phyloP scores from a whole-genome alignment of 495 filamentous ascomycete genomes.

The Penicillium taxi region DNA sequence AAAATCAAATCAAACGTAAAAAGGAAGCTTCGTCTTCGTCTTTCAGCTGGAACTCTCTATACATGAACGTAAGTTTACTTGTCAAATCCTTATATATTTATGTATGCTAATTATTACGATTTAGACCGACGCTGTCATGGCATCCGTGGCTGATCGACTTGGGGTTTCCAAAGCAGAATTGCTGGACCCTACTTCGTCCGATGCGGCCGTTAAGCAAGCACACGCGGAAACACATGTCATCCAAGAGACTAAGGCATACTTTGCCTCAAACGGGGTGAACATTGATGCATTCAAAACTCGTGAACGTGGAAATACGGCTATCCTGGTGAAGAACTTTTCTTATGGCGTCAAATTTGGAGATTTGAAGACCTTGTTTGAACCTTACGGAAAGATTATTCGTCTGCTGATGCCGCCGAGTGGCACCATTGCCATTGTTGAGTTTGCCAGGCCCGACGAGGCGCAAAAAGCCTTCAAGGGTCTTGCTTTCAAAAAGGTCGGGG shows the following conservation, averaged over 20 bases:
- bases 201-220: slow-evolving; percentile 91
- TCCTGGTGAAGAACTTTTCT: slow-evolving; percentile 92
- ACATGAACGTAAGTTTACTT: slow-evolving; percentile 70
- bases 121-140: slow-evolving; percentile 80
- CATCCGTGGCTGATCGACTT: slow-evolving; percentile 76
- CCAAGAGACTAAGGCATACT: slow-evolving; percentile 90
- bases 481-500: slow-evolving; percentile 83
- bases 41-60: slow-evolving; percentile 96
- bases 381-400: slow-evolving; percentile 57
- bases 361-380: slow-evolving; percentile 43
- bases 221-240: slow-evolving; percentile 95
- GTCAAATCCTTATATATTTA: no score
- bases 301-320: slow-evolving; percentile 75
- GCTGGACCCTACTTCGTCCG: slow-evolving; percentile 85
- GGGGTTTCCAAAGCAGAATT: slow-evolving; percentile 84
- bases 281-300: slow-evolving; percentile 79
- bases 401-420: slow-evolving; percentile 88
- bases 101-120: slow-evolving; percentile 17
- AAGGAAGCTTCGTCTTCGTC: slow-evolving; percentile 62
- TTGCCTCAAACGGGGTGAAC: slow-evolving; percentile 77
- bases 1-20: slow-evolving; percentile 79
- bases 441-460: slow-evolving; percentile 65
- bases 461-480: slow-evolving; percentile 72
- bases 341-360: slow-evolving; percentile 61
- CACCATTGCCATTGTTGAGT: slow-evolving; percentile 89